Evolutionary conservation across 2,329 filamentous ascomycete genomes (phyloP).

Genomic region (Trichoderma aggressivum): DNA sequence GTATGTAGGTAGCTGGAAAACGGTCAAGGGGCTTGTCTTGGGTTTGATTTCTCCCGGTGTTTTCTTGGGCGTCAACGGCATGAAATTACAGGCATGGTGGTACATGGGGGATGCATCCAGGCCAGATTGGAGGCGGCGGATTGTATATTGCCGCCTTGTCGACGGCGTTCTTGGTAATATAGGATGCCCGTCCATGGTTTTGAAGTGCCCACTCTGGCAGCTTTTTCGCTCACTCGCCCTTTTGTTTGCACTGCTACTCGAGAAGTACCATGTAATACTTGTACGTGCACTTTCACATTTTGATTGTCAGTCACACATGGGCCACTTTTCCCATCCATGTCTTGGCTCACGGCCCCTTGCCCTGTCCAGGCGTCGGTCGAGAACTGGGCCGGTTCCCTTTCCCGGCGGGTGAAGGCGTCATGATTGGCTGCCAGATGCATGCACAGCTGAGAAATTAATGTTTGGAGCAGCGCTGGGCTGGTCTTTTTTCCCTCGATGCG

Average conservation of each 20-base stretch:
- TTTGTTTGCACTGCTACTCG: not conserved
- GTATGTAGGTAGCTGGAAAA: not conserved
- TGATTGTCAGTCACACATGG: not conserved
- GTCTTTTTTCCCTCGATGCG: not conserved
- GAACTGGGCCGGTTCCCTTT: conserved; percentile 15
- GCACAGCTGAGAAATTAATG: conserved; percentile 8
- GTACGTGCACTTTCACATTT: not conserved
- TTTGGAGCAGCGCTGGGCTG: not conserved
- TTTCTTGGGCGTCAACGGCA: not conserved
- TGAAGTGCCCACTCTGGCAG: not conserved
- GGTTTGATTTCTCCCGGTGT: not conserved
- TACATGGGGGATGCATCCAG: not conserved
- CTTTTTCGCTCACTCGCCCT: not conserved
- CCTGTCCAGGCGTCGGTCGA: conserved; percentile 5
- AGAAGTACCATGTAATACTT: not conserved
- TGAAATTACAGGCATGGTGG: not conserved
- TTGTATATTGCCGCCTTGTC: not conserved
- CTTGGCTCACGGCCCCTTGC: not conserved
- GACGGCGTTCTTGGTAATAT: conserved; percentile 9
- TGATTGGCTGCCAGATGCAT: conserved; percentile 13
- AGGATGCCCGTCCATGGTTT: not conserved
- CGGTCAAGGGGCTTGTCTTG: not conserved
- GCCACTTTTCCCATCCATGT: not conserved
- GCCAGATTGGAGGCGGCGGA: not conserved
- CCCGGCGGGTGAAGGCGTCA: not conserved